Evolutionary conservation across 2,329 filamentous ascomycete genomes (phyloP).

Genomic region (Claviceps cyperi): DNA sequence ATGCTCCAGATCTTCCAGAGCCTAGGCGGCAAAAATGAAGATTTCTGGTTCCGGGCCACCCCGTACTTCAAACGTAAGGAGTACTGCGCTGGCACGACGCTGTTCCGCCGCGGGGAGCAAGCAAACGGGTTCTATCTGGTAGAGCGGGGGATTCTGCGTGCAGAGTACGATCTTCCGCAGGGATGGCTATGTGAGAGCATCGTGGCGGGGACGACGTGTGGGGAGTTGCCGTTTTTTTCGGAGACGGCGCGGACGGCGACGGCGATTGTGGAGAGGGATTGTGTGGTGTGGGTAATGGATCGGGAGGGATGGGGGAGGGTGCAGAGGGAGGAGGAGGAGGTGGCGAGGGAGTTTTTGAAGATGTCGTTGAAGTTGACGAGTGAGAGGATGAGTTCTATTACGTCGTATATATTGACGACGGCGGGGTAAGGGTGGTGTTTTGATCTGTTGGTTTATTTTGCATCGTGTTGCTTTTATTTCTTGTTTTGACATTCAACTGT

Average conservation of each 20-base stretch:
- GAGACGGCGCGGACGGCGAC: constrained; percentile 80
- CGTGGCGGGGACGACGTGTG: constrained; percentile 85
- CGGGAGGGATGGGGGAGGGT: constrained; percentile 55
- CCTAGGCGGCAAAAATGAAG: constrained; percentile 71
- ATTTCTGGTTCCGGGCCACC: constrained; percentile 81
- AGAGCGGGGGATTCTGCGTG: constrained; percentile 75
- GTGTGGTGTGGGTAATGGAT: constrained; percentile 71
- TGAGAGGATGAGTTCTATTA: constrained; percentile 70
- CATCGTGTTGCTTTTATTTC: not conserved
- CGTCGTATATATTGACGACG: constrained; percentile 37
- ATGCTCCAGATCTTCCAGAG: constrained; percentile 94
- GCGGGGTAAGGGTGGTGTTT: constrained; percentile 13
- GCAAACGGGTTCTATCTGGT: constrained; percentile 82
- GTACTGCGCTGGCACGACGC: constrained; percentile 51
- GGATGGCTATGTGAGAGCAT: constrained; percentile 84
- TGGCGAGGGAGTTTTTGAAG: constrained; percentile 70
- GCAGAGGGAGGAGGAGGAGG: constrained; percentile 57
- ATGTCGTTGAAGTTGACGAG: constrained; percentile 88
- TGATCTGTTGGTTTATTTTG: not conserved
- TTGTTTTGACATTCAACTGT: too few species aligned
- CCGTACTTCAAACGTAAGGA: constrained; percentile 61
- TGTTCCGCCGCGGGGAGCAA: constrained; percentile 65
- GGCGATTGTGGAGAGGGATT: constrained; percentile 68
- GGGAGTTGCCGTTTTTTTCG: constrained; percentile 91
- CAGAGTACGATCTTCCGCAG: constrained; percentile 83